Base-by-base conservation (phyloP, 192 early-diverging fungal species). In the Chytriomyces sp. region DNA sequence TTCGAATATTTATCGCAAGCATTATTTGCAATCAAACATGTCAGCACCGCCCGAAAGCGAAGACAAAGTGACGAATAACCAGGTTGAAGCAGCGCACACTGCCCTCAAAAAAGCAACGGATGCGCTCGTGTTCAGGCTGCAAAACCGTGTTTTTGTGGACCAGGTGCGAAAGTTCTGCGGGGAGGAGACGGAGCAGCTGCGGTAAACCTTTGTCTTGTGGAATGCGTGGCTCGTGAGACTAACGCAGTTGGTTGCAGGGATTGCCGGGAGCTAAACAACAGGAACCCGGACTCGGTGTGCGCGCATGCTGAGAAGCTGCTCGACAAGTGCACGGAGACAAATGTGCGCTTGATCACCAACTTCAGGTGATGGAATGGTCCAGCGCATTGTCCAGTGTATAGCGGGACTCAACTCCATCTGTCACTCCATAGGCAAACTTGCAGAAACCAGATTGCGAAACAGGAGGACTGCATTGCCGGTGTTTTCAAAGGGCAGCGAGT, bases 391-490 rank as follows among this genome's bases (percentile, higher is more conserved):
- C 57, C 57, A 3, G 57, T 18, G 18, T 18, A 3, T 60, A 23
- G 57, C 18, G 18, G 1, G 57, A 60, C 18, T 60, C 45, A 13
- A 69, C 48, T 50, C 46, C n/a, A 18, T 23, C 23, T 1, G 26
- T 13, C 16, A 24, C 57, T 24, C 10, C 9, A 16, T 44, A 75
- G 73, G 20, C 20, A 24, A 28, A 47, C 64, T 50, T 75, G 73
- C 63, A 23, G 64, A 45, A 26, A 23, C 5, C 61, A 75, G 24
- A 47, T 75, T 28, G 63, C 10, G 11, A 20, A 24, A 18, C 73
- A 75, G 35, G 73, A 75, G 65, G 49, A 65, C 23, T 75, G 73
- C 48, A 75, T 75, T 44, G 73, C 45, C 45, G 73, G 73, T 18
- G 49, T 50, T 13, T 72, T 72, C 44, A 44, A 20, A 16, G 44